These are phyloP conservation scores for Penicillium cinerascens DNA, from an alignment of 495 filamentous ascomycete genomes.

Conservation along the genomic window DNA sequence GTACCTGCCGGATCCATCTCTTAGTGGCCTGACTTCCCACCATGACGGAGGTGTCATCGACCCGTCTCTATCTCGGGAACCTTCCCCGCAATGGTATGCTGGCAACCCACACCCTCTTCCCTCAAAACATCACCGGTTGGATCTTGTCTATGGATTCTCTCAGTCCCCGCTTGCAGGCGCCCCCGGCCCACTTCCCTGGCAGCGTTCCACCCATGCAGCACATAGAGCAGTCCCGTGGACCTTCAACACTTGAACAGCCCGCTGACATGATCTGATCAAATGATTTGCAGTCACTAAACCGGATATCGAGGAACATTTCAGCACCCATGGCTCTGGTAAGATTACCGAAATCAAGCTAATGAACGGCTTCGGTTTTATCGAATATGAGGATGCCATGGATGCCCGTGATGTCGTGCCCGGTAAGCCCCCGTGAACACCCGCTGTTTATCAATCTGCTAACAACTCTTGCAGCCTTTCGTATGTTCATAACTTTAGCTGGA, in stretches of 20 bases:
- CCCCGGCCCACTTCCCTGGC: slow-evolving; percentile 6
- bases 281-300: slow-evolving; percentile 77
- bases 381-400: slow-evolving; percentile 97
- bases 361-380: slow-evolving; percentile 99
- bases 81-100: slow-evolving; percentile 92
- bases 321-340: slow-evolving; percentile 89
- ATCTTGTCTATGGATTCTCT: slow-evolving; percentile 10
- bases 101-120: slow-evolving; percentile 31
- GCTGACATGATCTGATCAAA: slow-evolving; percentile 22
- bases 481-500: slow-evolving; percentile 16
- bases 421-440: slow-evolving; percentile 41
- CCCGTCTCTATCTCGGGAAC: slow-evolving; percentile 95
- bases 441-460: slow-evolving; percentile 13
- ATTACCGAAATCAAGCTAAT: slow-evolving; percentile 99
- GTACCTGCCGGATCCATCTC: background rate
- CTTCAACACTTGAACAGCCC: background rate
- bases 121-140: slow-evolving; percentile 12
- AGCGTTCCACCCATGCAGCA: background rate
- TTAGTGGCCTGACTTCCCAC: slow-evolving; percentile 8
- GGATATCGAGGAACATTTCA: slow-evolving; percentile 95
- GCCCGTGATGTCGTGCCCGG: slow-evolving; percentile 96
- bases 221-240: slow-evolving; percentile 15
- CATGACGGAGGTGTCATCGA: slow-evolving; percentile 75
- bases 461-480: slow-evolving; percentile 49
- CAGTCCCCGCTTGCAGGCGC: slow-evolving; percentile 2